These are phyloP conservation scores for Dillenia turbinata DNA, from an alignment of 164 flowering plant species.

Conservation along the genomic window DNA sequence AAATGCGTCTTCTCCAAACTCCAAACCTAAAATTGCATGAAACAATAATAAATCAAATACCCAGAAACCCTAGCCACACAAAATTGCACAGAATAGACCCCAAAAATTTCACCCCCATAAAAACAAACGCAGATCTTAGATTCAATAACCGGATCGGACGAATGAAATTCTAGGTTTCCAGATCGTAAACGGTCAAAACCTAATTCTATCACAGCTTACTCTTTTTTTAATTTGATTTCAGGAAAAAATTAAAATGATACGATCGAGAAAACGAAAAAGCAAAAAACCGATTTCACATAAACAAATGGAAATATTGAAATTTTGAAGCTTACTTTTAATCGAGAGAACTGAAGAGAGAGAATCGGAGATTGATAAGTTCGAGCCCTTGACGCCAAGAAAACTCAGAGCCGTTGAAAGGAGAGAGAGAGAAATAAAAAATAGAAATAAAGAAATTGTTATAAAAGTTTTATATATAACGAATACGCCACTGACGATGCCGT, in stretches of 20 bases:
- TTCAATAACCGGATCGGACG: slow-evolving; percentile 25
- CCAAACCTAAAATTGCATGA: slow-evolving; percentile 1
- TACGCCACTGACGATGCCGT: slow-evolving; percentile 47
- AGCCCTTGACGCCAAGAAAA: slow-evolving; percentile 18
- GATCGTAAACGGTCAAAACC: slow-evolving; percentile 1
- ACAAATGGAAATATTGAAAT: slow-evolving; percentile 3
- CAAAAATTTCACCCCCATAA: slow-evolving; percentile 10
- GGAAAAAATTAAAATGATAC: neutral
- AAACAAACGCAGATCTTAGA: slow-evolving; percentile 36
- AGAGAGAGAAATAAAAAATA: slow-evolving; percentile 28
- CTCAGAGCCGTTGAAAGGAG: slow-evolving; percentile 16
- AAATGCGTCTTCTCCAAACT: neutral
- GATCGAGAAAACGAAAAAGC: slow-evolving; percentile 6
- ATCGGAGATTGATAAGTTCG: slow-evolving; percentile 17
- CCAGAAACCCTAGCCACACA: slow-evolving; percentile 6
- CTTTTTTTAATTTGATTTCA: neutral
- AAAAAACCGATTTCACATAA: neutral
- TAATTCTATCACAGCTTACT: neutral
- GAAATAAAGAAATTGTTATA: slow-evolving; percentile 7
- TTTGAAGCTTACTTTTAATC: slow-evolving; percentile 18
- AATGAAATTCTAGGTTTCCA: slow-evolving; percentile 19
- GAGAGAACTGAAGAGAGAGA: slow-evolving; percentile 41
- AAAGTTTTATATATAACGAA: slow-evolving; percentile 23
- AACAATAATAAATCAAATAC: slow-evolving; percentile 8
- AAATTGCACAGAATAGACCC: slow-evolving; percentile 2